Conservation (phyloP, 768 basidiomycete species). For the Grammothele lineata region DNA sequence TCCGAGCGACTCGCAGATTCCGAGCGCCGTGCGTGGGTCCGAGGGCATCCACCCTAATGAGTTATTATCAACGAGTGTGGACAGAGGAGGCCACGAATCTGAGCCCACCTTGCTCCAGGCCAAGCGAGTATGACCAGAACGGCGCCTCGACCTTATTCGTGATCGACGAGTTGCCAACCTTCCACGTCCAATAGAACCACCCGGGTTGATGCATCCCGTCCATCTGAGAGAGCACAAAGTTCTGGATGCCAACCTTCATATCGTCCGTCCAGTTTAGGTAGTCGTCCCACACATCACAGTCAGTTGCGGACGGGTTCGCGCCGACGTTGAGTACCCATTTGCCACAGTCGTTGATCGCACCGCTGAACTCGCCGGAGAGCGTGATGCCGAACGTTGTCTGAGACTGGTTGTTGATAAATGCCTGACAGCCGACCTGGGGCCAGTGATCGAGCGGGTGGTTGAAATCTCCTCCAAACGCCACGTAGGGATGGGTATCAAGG, state of each 20-base stretch:
- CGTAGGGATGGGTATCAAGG: conserved; percentile 51
- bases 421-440: conserved; percentile 22
- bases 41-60: conserved; percentile 59
- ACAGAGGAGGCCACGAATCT: background rate
- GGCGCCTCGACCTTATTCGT: conserved; percentile 47
- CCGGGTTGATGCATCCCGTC: conserved; percentile 52
- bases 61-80: background rate
- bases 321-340: conserved; percentile 38
- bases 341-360: conserved; percentile 64
- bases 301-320: conserved; percentile 20
- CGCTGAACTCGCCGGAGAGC: conserved; percentile 73
- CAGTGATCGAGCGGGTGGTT: conserved; percentile 22
- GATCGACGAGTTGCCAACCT: conserved; percentile 57
- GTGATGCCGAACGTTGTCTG: conserved; percentile 62
- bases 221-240: conserved; percentile 55
- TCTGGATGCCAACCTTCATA: conserved; percentile 47
- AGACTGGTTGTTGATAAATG: conserved; percentile 24
- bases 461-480: conserved; percentile 27
- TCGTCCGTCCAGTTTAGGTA: conserved; percentile 48
- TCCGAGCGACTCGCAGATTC: conserved; percentile 59
- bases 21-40: conserved; percentile 65
- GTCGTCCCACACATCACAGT: conserved; percentile 43
- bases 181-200: conserved; percentile 83
- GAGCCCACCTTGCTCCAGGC: conserved; percentile 51
- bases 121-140: conserved; percentile 69